Evolutionary conservation across 2,329 filamentous ascomycete species (phyloP).

Genomic region (Ramichloridium luteum): DNA sequence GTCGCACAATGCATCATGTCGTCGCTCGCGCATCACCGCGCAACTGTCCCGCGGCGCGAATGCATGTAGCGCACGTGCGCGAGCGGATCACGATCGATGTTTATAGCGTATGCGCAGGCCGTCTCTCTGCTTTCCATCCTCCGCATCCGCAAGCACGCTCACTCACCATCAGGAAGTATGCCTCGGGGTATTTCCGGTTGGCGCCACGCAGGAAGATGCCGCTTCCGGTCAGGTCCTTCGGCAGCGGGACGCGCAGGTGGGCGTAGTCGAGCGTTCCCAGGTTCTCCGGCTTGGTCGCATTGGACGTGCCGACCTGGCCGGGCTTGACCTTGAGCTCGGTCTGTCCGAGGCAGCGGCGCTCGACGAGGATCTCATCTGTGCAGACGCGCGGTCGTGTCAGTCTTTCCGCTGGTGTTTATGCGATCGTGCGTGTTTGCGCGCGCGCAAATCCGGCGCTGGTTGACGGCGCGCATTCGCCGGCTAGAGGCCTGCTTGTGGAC

Average conservation of each 20-base stretch:
- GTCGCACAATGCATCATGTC: no score
- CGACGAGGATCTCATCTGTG: slow-evolving; percentile 49
- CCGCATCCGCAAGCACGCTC: no score
- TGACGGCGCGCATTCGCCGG: slow-evolving; percentile 1
- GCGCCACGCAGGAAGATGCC: slow-evolving; percentile 77
- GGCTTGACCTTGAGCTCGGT: slow-evolving; percentile 81
- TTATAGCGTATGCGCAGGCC: no score
- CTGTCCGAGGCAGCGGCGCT: slow-evolving; percentile 79
- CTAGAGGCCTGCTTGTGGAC: no score
- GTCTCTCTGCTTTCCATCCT: no score
- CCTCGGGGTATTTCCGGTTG: slow-evolving; percentile 55
- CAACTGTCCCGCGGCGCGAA: slow-evolving; percentile 2
- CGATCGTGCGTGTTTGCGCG: slow-evolving; percentile 7
- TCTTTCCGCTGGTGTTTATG: slow-evolving; percentile 3
- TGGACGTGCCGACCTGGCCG: slow-evolving; percentile 55
- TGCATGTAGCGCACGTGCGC: slow-evolving; percentile 6
- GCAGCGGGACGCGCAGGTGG: slow-evolving; percentile 82
- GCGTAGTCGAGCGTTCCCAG: slow-evolving; percentile 89
- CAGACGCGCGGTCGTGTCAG: neutral
- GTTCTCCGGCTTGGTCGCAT: slow-evolving; percentile 59
- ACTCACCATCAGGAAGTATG: slow-evolving; percentile 84
- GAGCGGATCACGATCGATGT: neutral
- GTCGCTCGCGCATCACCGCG: slow-evolving; percentile 1
- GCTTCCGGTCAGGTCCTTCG: slow-evolving; percentile 73
- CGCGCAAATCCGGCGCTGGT: no score